Percentiles rank a stretch among this genome's conserved stretches.
Evolutionary conservation across 2,329 filamentous ascomycete genomes (phyloP).

Genomic region (Uncinocarpus reesii): DNA sequence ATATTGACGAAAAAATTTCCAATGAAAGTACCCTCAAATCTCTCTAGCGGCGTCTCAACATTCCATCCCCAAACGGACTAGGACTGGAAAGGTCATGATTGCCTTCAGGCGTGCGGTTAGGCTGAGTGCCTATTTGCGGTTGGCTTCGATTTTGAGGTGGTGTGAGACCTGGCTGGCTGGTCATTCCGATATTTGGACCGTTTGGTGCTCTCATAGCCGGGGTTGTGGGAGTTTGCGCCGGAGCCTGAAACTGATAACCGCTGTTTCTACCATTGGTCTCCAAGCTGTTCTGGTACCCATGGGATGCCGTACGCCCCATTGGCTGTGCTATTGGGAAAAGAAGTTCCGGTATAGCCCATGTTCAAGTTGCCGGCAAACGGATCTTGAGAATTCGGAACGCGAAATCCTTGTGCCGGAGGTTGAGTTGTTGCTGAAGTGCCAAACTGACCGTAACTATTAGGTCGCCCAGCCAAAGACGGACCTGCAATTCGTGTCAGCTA

Average conservation of each 20-base stretch:
- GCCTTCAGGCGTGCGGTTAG: neutral
- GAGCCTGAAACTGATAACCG: neutral
- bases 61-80: neutral
- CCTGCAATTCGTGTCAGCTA: neutral
- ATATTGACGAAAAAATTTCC: neutral
- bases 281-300: neutral
- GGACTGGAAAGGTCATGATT: neutral
- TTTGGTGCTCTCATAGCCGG: slow-evolving; percentile 3
- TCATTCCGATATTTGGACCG: neutral
- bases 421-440: neutral
- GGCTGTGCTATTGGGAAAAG: neutral
- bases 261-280: neutral
- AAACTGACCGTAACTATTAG: neutral
- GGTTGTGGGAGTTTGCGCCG: neutral
- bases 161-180: neutral
- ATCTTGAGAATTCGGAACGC: neutral
- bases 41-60: neutral
- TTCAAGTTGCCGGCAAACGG: neutral
- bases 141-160: neutral
- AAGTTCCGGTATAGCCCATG: neutral
- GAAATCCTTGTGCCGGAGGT: neutral
- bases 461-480: neutral
- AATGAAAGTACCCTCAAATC: neutral
- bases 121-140: neutral
- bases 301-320: neutral